Evolutionary conservation across 208 protist species (phyloP).

Genomic region (Perkinsela sp.): DNA sequence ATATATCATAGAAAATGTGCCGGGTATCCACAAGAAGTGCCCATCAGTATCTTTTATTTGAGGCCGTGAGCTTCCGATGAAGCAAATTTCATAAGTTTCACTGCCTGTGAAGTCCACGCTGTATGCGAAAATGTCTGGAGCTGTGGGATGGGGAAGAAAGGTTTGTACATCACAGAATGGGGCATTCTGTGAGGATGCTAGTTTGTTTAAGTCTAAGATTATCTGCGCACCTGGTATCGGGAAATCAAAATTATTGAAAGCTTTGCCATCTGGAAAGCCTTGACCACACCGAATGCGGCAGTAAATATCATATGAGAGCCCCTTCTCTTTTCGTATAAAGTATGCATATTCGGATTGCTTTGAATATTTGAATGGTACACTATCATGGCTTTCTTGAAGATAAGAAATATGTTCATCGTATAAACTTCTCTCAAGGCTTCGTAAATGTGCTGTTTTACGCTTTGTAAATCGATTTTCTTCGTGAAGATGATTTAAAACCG

Average conservation of each 20-base stretch:
- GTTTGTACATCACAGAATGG: slow-evolving; percentile 25
- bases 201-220: slow-evolving; percentile 36
- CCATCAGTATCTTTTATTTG: not conserved
- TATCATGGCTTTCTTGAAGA: slow-evolving; percentile 47
- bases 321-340: slow-evolving; percentile 42
- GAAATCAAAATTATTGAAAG: too few species aligned
- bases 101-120: slow-evolving; percentile 44
- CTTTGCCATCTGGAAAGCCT: too few species aligned
- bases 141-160: slow-evolving; percentile 18
- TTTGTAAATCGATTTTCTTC: slow-evolving; percentile 44
- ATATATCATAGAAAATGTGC: not conserved
- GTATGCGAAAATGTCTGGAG: slow-evolving; percentile 31
- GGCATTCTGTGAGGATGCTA: slow-evolving; percentile 30
- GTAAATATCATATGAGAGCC: slow-evolving; percentile 52
- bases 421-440: slow-evolving; percentile 18
- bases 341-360: slow-evolving; percentile 17
- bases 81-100: slow-evolving; percentile 44
- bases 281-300: slow-evolving; percentile 15
- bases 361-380: slow-evolving; percentile 24
- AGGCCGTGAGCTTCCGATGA: slow-evolving; percentile 7
- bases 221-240: slow-evolving; percentile 21
- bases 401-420: slow-evolving; percentile 53
- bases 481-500: slow-evolving; percentile 40
- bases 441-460: slow-evolving; percentile 19
- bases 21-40: not conserved